Conservation (phyloP, 2,329 filamentous ascomycete species). For the Huntiella moniliformis region DNA sequence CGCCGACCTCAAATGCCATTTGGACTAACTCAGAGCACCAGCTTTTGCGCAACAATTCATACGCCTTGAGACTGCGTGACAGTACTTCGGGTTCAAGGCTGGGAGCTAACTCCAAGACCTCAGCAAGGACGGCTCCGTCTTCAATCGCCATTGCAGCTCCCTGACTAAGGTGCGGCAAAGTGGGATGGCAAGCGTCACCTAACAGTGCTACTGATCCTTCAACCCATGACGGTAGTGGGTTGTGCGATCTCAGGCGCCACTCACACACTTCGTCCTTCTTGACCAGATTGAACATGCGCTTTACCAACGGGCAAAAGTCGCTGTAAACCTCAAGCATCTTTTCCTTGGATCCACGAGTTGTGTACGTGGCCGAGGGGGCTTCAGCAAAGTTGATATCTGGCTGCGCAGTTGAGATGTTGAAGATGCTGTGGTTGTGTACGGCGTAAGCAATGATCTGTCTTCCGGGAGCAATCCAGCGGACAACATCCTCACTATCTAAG, state of each 20-base stretch:
- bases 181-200: slow-evolving; percentile 49
- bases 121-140: slow-evolving; percentile 42
- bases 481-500: slow-evolving; percentile 46
- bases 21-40: slow-evolving; percentile 34
- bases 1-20: slow-evolving; percentile 31
- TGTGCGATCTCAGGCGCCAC: slow-evolving; percentile 43
- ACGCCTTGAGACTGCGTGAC: slow-evolving; percentile 32
- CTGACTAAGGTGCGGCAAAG: slow-evolving; percentile 47
- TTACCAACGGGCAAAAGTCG: slow-evolving; percentile 41
- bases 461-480: slow-evolving; percentile 57
- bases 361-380: slow-evolving; percentile 40
- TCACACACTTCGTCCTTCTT: slow-evolving; percentile 45
- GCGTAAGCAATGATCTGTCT: slow-evolving; percentile 66
- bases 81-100: slow-evolving; percentile 21
- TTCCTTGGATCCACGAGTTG: slow-evolving; percentile 40
- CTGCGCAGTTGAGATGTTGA: slow-evolving; percentile 45
- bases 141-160: slow-evolving; percentile 52
- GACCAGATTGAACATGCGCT: slow-evolving; percentile 39
- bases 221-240: slow-evolving; percentile 37
- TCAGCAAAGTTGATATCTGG: slow-evolving; percentile 41
- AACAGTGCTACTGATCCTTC: slow-evolving; percentile 37
- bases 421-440: slow-evolving; percentile 45
- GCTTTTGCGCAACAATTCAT: slow-evolving; percentile 37
- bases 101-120: slow-evolving; percentile 27
- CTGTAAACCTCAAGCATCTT: slow-evolving; percentile 41